Conservation (phyloP, 139 green algal species). For the Penium margaritaceum region DNA sequence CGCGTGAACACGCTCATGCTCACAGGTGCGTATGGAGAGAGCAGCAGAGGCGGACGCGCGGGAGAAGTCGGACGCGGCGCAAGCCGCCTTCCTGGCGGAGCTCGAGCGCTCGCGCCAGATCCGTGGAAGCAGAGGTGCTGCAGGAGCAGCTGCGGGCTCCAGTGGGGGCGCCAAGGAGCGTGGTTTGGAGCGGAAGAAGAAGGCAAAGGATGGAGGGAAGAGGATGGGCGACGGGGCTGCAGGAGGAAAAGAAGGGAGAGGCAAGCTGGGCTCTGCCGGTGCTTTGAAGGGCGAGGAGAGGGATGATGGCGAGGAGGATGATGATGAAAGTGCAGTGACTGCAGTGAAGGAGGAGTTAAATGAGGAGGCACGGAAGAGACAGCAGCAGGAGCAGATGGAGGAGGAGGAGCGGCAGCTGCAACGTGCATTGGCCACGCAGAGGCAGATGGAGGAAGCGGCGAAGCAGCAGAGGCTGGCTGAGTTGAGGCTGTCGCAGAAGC, state of each 20-base stretch:
- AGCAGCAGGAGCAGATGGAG: constrained; percentile 9
- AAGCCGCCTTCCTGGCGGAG: constrained; percentile 30
- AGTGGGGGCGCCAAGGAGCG: no score
- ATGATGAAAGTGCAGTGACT: not conserved
- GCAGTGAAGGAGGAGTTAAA: not conserved
- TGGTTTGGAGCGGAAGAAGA: not conserved
- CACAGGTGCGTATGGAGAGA: constrained; percentile 12
- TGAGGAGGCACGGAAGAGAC: not conserved
- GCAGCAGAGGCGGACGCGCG: constrained; percentile 15
- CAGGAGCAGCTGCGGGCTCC: not conserved
- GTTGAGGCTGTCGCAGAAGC: not conserved
- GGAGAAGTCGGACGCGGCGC: constrained; percentile 17
- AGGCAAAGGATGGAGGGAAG: not conserved
- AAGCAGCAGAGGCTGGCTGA: constrained; percentile 16
- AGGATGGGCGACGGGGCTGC: not conserved
- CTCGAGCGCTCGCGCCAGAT: not conserved
- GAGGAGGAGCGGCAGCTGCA: constrained; percentile 15
- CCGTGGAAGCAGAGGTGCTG: not conserved
- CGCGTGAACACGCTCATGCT: no score
- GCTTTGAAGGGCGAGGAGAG: not conserved
- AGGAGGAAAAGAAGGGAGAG: not conserved
- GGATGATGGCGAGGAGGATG: not conserved
- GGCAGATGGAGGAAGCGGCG: constrained; percentile 4
- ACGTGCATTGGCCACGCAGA: not conserved
- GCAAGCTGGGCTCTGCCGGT: no score